Base-by-base conservation (phyloP, 2,329 filamentous ascomycete genomes). In the Neopestalotiopsis rosae region DNA sequence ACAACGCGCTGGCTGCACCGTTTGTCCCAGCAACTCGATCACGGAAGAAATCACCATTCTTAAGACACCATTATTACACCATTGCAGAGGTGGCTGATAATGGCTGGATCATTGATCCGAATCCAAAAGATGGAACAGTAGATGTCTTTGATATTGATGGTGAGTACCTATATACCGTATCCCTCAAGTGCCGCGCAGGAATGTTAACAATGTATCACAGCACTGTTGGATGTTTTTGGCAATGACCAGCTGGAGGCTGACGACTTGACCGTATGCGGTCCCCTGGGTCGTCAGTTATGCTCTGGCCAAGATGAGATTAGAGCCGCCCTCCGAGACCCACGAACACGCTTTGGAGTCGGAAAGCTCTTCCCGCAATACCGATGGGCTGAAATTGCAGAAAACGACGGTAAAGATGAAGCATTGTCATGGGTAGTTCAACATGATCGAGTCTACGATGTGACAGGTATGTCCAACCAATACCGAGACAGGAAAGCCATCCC, bases 141-240 rank as follows among this genome's bases (percentile, higher is more conserved):
- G 62, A 65, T 65, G 62, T 52, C 4, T 65, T 42, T 40, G 62
- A 65, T 49, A n/a, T 65, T 32, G n/a, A 65, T 52, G 40, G 62
- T 65, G 12, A 42, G n/a, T 20, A 10, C 6, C 17, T 52, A 12
- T 24, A 62, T 17, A 34, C 14, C 10, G 7, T 6, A n/a, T 9
- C n/a, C 17, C 28, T 40, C 32, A n/a, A 17, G 14, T 38, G 30
- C 10, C 20, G 6, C 10, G 13, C 57, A 59, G 24, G 14, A 30
- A 63, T 6, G 12, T 17, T 52, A 9, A 52, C 17, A 52, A 7
- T n/a, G 1, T 17, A n/a, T 42, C 14, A n/a, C 3, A 52, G 42
- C 38, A 49, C 40, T 65, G 9, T 28, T 65, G n/a, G 42, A 34
- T 20, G 42, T 34, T 13, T 40, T 52, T 7, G 40, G 52, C 20